Evolutionary conservation across 2,329 filamentous ascomycete genomes (phyloP).

Genomic region (Cordyceps tenuipes): DNA sequence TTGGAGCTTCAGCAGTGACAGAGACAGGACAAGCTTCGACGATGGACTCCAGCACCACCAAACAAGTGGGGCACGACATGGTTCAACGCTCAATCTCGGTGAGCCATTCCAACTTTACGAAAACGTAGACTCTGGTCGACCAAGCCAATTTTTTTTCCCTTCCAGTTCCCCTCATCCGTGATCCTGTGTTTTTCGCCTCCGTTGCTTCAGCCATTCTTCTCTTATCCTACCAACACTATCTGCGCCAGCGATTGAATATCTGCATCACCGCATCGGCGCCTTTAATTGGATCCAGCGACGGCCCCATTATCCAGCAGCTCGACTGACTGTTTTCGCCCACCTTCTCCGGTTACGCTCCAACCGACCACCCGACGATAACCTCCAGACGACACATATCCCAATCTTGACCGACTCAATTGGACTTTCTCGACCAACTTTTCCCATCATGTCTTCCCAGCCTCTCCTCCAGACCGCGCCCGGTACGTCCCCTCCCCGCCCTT

Average conservation of each 20-base stretch:
- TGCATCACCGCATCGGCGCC: no score
- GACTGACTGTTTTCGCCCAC: background rate
- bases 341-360: background rate
- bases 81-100: slow-evolving; percentile 3
- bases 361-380: background rate
- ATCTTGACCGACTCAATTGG: background rate
- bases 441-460: slow-evolving; percentile 85
- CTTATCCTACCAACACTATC: background rate
- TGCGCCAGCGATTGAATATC: background rate
- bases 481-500: slow-evolving; percentile 35
- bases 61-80: slow-evolving; percentile 3
- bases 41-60: no score
- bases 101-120: background rate
- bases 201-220: background rate
- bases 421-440: slow-evolving; percentile 4
- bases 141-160: background rate
- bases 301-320: no score
- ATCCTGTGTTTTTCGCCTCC: background rate
- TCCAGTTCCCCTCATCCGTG: background rate
- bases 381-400: background rate
- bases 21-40: background rate
- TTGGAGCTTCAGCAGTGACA: background rate
- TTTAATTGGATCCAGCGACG: no score
- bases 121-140: background rate
- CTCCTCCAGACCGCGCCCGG: slow-evolving; percentile 90